Base-by-base conservation (phyloP, 2,329 filamentous ascomycete species). In the Colletotrichum tamarilloi region DNA sequence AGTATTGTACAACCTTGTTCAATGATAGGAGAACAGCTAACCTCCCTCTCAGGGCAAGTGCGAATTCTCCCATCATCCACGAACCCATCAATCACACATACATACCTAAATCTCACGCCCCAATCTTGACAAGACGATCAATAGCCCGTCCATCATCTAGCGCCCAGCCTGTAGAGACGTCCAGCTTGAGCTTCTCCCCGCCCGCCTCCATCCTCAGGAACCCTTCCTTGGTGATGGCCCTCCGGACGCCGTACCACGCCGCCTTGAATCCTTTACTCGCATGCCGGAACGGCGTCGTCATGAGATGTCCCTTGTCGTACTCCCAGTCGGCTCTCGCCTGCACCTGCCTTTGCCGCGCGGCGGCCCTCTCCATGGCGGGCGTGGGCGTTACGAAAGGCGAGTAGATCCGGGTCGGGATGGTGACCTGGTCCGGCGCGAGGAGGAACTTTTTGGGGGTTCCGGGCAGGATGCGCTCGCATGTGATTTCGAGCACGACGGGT, bases 91-190 rank as follows among this genome's bases (percentile, higher is more conserved):
- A 35, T 9, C 42, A 30, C 32, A 22, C 24, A 35, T 4, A 35
- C 32, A 35, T 35, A 9, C 32, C 11, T 35, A 22, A 30, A 30
- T 68, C 14, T 42, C 67, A 64, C 12, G 28, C 52, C 5, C 32
- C 55, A 12, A 72, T 28, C 26, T 59, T 72, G 38, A 89, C 84
- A 52, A 92, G 77, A 75, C 87, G 85, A 80, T 92, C 90, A 66
- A 92, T 78, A 4, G 88, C 88, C 67, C 84, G 85, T 56, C 91
- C 91, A 4, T 87, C 84, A 53, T 92, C 90, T 62, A 91, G 83
- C 26, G 88, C 88, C 83, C 89, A 91, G 1, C 88, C 90, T 52
- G 85, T 85, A 3, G 83, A 84, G 19, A 91, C 83, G 76, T 92
- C 90, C 26, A 92, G 79, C 82, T 91, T 92, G 78, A 89, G 91